Percentiles rank a stretch among this genome's conserved stretches.
Evolutionary conservation across 306 rosid genomes (phyloP).

Genomic region (Acacia confusa): DNA sequence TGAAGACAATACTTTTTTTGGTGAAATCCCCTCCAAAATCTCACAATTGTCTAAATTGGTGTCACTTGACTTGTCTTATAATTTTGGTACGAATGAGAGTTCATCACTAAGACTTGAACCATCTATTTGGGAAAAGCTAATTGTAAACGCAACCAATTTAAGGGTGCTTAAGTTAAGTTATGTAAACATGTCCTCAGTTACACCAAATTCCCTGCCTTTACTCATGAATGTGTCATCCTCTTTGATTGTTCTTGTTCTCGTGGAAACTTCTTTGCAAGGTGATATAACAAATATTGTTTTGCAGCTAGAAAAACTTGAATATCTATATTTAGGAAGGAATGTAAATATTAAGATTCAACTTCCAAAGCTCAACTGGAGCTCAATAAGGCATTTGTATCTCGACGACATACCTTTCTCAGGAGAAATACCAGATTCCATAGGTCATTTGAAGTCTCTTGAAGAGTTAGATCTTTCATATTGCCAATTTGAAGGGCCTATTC

Average conservation of each 20-base stretch:
- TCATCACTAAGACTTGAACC: too few relatives aligned
- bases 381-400: rapidly evolving
- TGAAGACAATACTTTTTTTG: too few relatives aligned
- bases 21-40: not conserved
- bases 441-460: not conserved
- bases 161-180: not conserved
- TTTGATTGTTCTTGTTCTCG: not conserved
- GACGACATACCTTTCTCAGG: not conserved
- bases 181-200: not conserved
- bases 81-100: too few relatives aligned
- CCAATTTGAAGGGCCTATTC: not conserved
- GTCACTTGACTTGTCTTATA: not conserved
- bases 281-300: not conserved
- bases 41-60: constrained; percentile 9
- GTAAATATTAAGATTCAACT: not conserved
- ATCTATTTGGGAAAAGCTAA: not conserved
- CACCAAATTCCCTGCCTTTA: not conserved
- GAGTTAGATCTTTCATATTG: rapidly evolving
- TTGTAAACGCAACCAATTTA: constrained; percentile 1
- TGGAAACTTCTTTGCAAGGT: not conserved
- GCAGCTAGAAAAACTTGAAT: not conserved
- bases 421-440: not conserved
- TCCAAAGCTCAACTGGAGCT: not conserved
- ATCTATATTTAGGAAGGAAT: not conserved
- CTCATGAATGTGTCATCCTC: constrained; percentile 6